Conservation (phyloP, 805 yeast genomes). For the Kodamaea neixiangensis region DNA sequence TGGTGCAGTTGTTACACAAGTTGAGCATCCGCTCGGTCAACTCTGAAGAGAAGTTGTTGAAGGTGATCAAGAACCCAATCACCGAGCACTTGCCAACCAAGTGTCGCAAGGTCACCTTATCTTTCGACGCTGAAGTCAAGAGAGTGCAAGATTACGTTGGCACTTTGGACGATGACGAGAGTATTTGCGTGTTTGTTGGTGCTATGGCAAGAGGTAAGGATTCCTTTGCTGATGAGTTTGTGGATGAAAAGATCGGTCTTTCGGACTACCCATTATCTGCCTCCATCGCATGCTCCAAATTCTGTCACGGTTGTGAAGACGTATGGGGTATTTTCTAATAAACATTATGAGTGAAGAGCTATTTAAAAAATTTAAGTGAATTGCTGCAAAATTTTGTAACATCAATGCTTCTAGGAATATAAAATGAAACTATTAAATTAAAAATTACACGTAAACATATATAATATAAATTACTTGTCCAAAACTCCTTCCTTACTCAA, state of each 20-base stretch:
- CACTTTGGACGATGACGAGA: constrained; percentile 82
- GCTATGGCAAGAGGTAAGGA: constrained; percentile 99
- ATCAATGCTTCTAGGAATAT: not conserved
- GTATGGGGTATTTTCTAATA: constrained; percentile 78
- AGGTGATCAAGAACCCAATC: constrained; percentile 95
- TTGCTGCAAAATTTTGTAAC: not conserved
- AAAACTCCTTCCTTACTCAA: constrained; percentile 65
- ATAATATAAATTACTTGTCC: constrained; percentile 22
- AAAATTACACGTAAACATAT: constrained; percentile 3
- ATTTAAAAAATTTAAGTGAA: not conserved
- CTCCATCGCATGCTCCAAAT: constrained; percentile 96
- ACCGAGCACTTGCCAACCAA: constrained; percentile 96
- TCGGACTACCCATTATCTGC: constrained; percentile 96
- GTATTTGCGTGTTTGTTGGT: constrained; percentile 97
- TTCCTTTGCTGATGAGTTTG: constrained; percentile 94
- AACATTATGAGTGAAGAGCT: not conserved
- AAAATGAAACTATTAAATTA: not conserved
- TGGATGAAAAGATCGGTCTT: constrained; percentile 94
- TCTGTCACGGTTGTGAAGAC: constrained; percentile 98
- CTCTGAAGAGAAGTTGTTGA: constrained; percentile 90
- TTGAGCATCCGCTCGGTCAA: constrained; percentile 91
- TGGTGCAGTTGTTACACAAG: constrained; percentile 95
- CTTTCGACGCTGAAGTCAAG: constrained; percentile 86
- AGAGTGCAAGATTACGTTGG: constrained; percentile 86
- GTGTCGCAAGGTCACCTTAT: constrained; percentile 89